phyloP scores from a whole-genome alignment of 805 yeast genomes.

The Middelhovenomyces tepae region DNA sequence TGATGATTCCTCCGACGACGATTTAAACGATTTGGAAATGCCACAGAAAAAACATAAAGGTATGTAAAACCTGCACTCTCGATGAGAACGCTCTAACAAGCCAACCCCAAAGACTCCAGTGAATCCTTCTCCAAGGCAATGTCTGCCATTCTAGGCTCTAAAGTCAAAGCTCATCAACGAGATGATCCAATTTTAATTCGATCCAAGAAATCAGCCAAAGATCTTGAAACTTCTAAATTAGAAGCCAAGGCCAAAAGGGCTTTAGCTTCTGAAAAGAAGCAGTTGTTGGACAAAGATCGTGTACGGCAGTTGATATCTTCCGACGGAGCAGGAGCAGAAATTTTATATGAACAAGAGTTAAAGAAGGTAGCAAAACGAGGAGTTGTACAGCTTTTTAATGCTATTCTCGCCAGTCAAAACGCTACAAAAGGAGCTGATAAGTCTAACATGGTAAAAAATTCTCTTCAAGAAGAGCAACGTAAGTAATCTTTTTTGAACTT shows the following conservation, averaged over 20 bases:
- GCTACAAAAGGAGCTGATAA: slow-evolving; percentile 33
- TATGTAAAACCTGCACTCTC: slow-evolving; percentile 12
- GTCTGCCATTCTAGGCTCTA: slow-evolving; percentile 73
- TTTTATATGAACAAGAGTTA: slow-evolving; percentile 60
- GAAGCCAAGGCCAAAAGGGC: slow-evolving; percentile 76
- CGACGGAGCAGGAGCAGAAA: slow-evolving; percentile 41
- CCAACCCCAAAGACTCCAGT: too few relatives aligned
- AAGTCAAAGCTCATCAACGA: slow-evolving; percentile 80
- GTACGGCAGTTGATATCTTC: slow-evolving; percentile 40
- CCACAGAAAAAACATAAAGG: slow-evolving; percentile 9
- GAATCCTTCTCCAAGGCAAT: slow-evolving; percentile 75
- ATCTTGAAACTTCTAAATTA: slow-evolving; percentile 69
- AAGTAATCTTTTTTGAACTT: slow-evolving; percentile 20
- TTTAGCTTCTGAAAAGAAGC: slow-evolving; percentile 62
- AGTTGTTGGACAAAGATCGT: slow-evolving; percentile 56
- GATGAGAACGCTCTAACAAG: slow-evolving; percentile 42
- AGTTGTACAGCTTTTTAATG: slow-evolving; percentile 77
- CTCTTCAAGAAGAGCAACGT: slow-evolving; percentile 31
- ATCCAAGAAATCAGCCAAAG: slow-evolving; percentile 58
- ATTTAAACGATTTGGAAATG: slow-evolving; percentile 7
- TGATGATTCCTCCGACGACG: slow-evolving; percentile 9
- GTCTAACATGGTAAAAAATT: slow-evolving; percentile 12
- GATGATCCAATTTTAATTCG: slow-evolving; percentile 87
- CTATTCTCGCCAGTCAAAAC: slow-evolving; percentile 70
- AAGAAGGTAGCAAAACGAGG: slow-evolving; percentile 83